Percentiles rank a stretch among this genome's conserved stretches.
Evolutionary conservation across 2,329 filamentous ascomycete species (phyloP).

Genomic region (Phyllosticta paracitricarpa): DNA sequence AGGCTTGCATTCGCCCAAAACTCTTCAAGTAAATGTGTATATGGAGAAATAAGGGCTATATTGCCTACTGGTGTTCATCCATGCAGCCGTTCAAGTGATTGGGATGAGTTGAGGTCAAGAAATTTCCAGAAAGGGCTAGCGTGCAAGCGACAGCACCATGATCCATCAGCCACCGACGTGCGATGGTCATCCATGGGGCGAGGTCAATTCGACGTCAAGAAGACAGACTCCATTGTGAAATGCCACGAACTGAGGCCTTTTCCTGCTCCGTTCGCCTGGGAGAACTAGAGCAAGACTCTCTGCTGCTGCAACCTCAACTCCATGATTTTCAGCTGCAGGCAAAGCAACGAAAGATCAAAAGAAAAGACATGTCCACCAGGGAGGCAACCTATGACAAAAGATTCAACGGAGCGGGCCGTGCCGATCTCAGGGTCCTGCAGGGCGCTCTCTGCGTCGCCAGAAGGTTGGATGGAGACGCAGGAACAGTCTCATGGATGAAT

Average conservation of each 20-base stretch:
- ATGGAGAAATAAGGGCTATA: background rate
- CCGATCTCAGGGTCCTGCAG: background rate
- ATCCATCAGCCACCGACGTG: background rate
- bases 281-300: no score
- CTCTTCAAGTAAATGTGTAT: no score
- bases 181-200: background rate
- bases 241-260: no score
- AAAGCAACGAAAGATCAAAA: background rate
- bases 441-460: background rate
- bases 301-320: no score
- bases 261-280: no score
- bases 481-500: no score
- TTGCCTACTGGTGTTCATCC: no score
- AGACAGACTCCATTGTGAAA: no score
- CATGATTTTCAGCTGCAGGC: no score
- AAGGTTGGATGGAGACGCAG: background rate
- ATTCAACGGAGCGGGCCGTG: background rate
- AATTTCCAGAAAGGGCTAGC: background rate
- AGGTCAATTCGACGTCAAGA: background rate
- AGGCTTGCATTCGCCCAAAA: no score
- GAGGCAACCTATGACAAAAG: background rate
- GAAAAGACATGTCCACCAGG: background rate
- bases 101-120: background rate
- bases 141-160: background rate
- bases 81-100: background rate